phyloP scores from a whole-genome alignment of 192 early-diverging fungal species.

The Linnemannia elongata region DNA sequence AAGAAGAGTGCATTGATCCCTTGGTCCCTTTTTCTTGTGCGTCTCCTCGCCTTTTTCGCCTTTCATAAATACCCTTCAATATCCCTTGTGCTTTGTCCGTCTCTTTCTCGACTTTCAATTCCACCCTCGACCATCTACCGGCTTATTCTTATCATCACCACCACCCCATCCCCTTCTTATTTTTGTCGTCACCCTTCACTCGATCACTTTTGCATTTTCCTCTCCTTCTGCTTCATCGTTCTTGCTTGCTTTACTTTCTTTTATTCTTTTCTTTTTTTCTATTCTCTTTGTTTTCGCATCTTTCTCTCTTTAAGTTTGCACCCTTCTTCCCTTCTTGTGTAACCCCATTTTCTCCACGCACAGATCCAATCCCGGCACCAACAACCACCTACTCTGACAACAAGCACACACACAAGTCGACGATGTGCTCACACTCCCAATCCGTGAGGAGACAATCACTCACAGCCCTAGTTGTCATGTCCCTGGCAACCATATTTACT shows the following conservation, averaged over 20 bases:
- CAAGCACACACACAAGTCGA: neutral
- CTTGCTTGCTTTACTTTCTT: neutral
- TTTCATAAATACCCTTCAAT: neutral
- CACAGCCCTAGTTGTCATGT: neutral
- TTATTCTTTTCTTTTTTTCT: neutral
- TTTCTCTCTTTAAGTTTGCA: neutral
- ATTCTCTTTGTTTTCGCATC: neutral
- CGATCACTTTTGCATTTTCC: neutral
- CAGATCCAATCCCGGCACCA: neutral
- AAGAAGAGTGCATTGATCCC: neutral
- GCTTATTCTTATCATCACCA: neutral
- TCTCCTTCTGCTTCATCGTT: neutral
- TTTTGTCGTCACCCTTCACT: too few relatives aligned
- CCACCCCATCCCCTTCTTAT: too few relatives aligned
- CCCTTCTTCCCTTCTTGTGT: neutral
- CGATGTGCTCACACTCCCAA: neutral
- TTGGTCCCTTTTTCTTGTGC: neutral
- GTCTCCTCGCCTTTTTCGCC: neutral
- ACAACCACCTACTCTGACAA: neutral
- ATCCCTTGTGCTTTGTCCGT: neutral
- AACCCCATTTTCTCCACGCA: neutral
- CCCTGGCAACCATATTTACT: neutral
- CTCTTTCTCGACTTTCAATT: neutral
- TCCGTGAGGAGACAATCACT: neutral
- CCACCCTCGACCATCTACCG: neutral